Percentiles rank a stretch among this genome's conserved stretches.
These are phyloP conservation scores for Ogataea paraovalis DNA, from an alignment of 805 yeast genomes.

Conservation along the genomic window DNA sequence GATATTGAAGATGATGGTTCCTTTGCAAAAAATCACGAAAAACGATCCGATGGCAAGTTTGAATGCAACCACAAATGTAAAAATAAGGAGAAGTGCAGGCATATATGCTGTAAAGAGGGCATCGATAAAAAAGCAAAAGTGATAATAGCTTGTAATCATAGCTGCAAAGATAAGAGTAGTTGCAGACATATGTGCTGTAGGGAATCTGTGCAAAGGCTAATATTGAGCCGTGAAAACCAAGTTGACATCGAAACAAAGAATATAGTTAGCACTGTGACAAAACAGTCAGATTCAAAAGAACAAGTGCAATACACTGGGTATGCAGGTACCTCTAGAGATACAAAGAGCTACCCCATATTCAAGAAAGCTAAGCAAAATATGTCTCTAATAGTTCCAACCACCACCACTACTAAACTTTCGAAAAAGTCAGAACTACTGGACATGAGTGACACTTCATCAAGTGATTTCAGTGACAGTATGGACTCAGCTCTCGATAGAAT, in stretches of 20 bases:
- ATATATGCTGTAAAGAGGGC: conserved; percentile 46
- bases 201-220: conserved; percentile 8
- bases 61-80: conserved; percentile 43
- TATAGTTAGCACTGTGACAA: no score
- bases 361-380: background rate
- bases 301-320: no score
- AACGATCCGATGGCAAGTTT: conserved; percentile 23
- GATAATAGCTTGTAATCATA: conserved; percentile 34
- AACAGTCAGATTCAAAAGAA: no score
- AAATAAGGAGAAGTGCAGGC: conserved; percentile 38
- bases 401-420: no score
- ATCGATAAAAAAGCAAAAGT: conserved; percentile 3
- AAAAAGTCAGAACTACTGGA: background rate
- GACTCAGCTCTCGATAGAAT: background rate
- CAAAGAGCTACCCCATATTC: background rate
- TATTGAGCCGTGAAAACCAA: no score
- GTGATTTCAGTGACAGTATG: conserved; percentile 1
- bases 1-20: conserved; percentile 2
- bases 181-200: conserved; percentile 37
- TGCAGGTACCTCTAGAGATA: no score
- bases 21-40: conserved; percentile 9
- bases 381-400: background rate
- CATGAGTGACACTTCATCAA: background rate
- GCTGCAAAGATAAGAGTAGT: conserved; percentile 35
- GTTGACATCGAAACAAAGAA: no score